These are phyloP conservation scores for Cryptococcus sp. DNA, from an alignment of 1,284 basidiomycete genomes.

Conservation along the genomic window DNA sequence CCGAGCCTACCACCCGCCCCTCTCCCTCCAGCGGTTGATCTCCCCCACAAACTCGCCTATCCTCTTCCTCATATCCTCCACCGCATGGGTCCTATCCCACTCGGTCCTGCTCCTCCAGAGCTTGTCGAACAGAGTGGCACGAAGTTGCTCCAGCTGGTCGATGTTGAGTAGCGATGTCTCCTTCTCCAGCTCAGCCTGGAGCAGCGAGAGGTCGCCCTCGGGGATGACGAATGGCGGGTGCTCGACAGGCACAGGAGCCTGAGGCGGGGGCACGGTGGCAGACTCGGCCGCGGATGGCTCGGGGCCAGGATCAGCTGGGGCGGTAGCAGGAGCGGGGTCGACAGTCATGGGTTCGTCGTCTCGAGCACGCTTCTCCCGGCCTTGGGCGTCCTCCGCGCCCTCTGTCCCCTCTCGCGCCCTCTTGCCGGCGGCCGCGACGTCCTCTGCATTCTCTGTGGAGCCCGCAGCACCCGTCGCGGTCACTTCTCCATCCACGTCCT, in stretches of 20 bases:
- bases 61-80: conserved; percentile 56
- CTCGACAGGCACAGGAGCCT: conserved; percentile 13
- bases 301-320: conserved; percentile 54
- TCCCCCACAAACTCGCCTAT: conserved; percentile 16
- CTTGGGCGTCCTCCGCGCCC: conserved; percentile 20
- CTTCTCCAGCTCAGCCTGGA: conserved; percentile 22
- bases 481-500: neutral
- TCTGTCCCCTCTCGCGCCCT: conserved; percentile 44
- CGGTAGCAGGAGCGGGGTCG: conserved; percentile 3
- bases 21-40: conserved; percentile 13
- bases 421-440: conserved; percentile 17
- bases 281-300: conserved; percentile 25
- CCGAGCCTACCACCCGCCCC: neutral
- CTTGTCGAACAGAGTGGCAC: conserved; percentile 72
- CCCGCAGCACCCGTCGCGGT: too few relatives aligned
- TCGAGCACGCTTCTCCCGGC: conserved; percentile 63
- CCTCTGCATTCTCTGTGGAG: neutral
- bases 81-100: conserved; percentile 73
- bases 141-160: conserved; percentile 89
- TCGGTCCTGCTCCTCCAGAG: conserved; percentile 76
- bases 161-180: conserved; percentile 63
- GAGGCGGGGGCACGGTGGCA: neutral
- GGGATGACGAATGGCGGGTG: conserved; percentile 43
- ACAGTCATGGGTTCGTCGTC: conserved; percentile 52
- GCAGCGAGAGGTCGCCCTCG: conserved; percentile 12